phyloP scores from a whole-genome alignment of 805 yeast species.

The Kodamaea jinghongensis region DNA sequence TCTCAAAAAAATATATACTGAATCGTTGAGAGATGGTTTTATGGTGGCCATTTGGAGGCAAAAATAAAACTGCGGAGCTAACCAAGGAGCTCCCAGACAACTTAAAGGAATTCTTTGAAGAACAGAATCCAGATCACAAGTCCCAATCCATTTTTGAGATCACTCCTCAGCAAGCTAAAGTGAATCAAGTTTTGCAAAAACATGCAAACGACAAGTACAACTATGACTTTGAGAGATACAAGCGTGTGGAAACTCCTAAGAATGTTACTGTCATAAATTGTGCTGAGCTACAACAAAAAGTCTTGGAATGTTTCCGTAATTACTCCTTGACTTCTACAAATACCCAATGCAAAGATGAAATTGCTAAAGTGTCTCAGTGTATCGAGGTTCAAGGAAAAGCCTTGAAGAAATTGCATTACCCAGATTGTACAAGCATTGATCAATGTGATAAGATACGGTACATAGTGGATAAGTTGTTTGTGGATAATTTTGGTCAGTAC shows the following conservation, averaged over 20 bases:
- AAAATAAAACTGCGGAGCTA: constrained; percentile 25
- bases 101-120: constrained; percentile 30
- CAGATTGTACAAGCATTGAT: constrained; percentile 31
- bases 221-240: constrained; percentile 31
- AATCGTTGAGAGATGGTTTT: constrained; percentile 13
- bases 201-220: constrained; percentile 17
- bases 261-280: constrained; percentile 35
- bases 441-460: constrained; percentile 39
- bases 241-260: constrained; percentile 22
- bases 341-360: constrained; percentile 31
- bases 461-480: constrained; percentile 35
- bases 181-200: constrained; percentile 22
- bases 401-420: constrained; percentile 31
- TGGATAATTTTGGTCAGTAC: constrained; percentile 35
- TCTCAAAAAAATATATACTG: too few species aligned
- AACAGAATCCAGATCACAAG: constrained; percentile 27
- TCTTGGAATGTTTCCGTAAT: constrained; percentile 34
- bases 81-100: constrained; percentile 33
- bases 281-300: constrained; percentile 38
- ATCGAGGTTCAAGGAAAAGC: constrained; percentile 35
- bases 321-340: constrained; percentile 26
- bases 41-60: constrained; percentile 29
- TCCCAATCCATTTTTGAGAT: constrained; percentile 22
- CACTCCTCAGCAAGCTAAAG: constrained; percentile 26
- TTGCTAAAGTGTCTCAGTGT: constrained; percentile 27